phyloP scores from a whole-genome alignment of 345 rosid species.

The Aegle marmelos region DNA sequence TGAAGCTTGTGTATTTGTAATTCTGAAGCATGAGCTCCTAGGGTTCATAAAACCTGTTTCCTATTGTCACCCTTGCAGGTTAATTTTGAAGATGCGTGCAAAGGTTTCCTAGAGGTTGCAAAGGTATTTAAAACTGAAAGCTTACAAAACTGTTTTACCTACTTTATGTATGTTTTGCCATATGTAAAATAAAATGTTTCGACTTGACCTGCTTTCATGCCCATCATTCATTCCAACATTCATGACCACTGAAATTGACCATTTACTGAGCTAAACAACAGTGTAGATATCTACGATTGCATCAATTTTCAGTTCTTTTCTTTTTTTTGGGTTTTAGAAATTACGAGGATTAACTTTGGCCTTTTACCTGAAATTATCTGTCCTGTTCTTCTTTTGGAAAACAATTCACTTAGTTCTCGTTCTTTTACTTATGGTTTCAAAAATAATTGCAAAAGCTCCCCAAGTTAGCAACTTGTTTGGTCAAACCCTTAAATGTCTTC shows the following conservation, averaged over 20 bases:
- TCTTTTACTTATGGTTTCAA: neutral
- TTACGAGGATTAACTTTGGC: neutral
- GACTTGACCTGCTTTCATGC: neutral
- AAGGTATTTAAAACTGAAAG: conserved; percentile 51
- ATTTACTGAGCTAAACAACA: neutral
- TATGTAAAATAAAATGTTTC: neutral
- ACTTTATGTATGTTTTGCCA: neutral
- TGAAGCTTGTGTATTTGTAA: neutral
- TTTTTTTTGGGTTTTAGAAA: too few relatives aligned
- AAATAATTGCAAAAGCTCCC: neutral
- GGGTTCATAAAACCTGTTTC: conserved; percentile 1
- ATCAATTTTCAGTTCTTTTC: neutral
- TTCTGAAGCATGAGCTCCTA: neutral
- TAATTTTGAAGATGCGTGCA: conserved; percentile 98
- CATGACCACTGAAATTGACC: neutral
- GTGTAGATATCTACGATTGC: neutral
- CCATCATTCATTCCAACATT: neutral
- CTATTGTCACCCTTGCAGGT: conserved; percentile 44
- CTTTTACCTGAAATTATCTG: too few relatives aligned
- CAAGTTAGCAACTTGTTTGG: neutral
- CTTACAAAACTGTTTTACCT: neutral
- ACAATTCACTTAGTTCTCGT: neutral
- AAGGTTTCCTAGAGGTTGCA: conserved; percentile 95
- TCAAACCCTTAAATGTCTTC: neutral
- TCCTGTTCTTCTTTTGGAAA: too few relatives aligned